Evolutionary conservation across 495 filamentous ascomycete genomes (phyloP).

Genomic region (Neurospora hispaniola): DNA sequence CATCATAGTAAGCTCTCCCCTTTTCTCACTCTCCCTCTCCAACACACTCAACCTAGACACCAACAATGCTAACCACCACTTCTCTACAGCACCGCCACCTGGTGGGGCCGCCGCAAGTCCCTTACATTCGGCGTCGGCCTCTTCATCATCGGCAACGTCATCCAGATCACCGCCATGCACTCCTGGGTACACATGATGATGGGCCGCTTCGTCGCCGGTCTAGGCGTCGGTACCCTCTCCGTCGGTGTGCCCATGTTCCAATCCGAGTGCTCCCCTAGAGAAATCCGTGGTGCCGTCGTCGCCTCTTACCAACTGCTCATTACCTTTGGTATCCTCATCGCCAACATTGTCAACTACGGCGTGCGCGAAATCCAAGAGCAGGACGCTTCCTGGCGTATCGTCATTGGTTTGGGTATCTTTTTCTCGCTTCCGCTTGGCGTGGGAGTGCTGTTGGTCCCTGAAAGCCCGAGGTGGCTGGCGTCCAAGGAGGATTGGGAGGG

Average conservation of each 20-base stretch:
- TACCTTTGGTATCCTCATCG: constrained; percentile 64
- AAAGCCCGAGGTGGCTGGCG: constrained; percentile 53
- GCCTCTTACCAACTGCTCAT: constrained; percentile 69
- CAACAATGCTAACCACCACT: neutral
- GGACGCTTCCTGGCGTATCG: constrained; percentile 53
- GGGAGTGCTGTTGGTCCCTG: constrained; percentile 51
- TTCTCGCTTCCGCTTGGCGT: constrained; percentile 52
- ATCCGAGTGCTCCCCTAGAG: constrained; percentile 39
- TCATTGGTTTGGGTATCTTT: constrained; percentile 61
- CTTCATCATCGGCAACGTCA: constrained; percentile 37
- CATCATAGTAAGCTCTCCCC: constrained; percentile 16
- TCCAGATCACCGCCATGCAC: constrained; percentile 45
- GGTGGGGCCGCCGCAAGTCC: constrained; percentile 28
- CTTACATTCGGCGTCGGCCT: constrained; percentile 26
- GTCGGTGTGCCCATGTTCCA: constrained; percentile 55
- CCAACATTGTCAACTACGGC: constrained; percentile 57
- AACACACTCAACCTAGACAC: neutral
- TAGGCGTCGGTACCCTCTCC: constrained; percentile 55
- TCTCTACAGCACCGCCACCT: constrained; percentile 21
- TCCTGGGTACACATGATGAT: constrained; percentile 39
- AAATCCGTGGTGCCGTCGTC: constrained; percentile 50
- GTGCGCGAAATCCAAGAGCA: constrained; percentile 33
- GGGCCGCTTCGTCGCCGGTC: constrained; percentile 47
- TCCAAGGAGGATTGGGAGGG: constrained; percentile 43
- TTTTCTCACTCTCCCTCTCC: neutral